Evolutionary conservation across 139 green algal species (phyloP).

Genomic region (Chlorella sp.): DNA sequence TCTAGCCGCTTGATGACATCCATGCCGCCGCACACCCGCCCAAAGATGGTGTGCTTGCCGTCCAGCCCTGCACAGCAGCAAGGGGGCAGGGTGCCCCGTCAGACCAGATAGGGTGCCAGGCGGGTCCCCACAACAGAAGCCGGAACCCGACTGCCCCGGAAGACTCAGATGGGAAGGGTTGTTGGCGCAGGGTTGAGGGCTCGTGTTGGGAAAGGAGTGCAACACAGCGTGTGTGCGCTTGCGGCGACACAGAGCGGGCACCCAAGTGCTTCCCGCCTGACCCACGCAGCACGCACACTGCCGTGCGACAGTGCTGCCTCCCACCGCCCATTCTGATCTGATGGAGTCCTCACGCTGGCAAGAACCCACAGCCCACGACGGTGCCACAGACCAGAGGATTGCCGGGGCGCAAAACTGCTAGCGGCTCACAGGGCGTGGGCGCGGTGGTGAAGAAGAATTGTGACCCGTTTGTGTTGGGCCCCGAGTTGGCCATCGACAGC

Average conservation of each 20-base stretch:
- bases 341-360: too few species aligned
- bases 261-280: too few species aligned
- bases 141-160: too few species aligned
- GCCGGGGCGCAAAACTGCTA: too few species aligned
- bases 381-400: too few species aligned
- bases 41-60: conserved; percentile 91
- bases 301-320: too few species aligned
- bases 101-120: not conserved
- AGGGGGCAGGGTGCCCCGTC: not conserved
- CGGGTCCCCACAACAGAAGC: not conserved
- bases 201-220: not conserved
- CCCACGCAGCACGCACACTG: too few species aligned
- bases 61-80: conserved; percentile 35
- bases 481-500: conserved; percentile 89
- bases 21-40: conserved; percentile 90
- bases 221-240: not conserved
- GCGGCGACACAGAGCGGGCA: too few species aligned
- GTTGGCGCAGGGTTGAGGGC: not conserved
- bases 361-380: too few species aligned
- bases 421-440: conserved; percentile 9
- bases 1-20: conserved; percentile 87
- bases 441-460: conserved; percentile 62
- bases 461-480: conserved; percentile 85
- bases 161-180: not conserved
- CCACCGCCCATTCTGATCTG: too few species aligned